Base-by-base conservation (phyloP, 805 yeast genomes). In the Sugiyamaella valdiviana region DNA sequence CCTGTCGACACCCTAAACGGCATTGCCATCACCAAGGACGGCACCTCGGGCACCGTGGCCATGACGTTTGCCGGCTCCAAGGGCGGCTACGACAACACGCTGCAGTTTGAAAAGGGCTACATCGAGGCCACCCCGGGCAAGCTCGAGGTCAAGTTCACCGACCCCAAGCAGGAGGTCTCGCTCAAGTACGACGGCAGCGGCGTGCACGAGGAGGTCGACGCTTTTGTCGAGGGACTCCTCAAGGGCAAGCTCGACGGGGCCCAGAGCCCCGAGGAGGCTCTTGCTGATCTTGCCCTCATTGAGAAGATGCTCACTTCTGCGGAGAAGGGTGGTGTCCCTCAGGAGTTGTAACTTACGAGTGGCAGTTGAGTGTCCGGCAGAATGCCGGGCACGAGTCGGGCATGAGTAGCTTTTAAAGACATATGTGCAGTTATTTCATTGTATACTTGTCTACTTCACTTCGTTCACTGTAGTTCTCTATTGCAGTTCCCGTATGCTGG, bases 1-100 rank as follows among this genome's bases (percentile, higher is more conserved):
- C 55, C 55, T 20, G 56, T 52, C 2, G 57, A 54, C 42, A 52
- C 56, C 15, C 49, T 54, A 20, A 45, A 54, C 24, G 51, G 50
- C 1, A 43, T 47, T 26, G 32, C 35, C n/a, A 17, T 43, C 32
- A 37, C 51, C 19, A 35, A 40, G 17, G 47, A 45, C 41, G 55
- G 55, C n/a, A 39, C 53, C n/a, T 29, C 44, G 17, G 57, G 57
- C 3, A 47, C 55, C 22, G 42, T 56, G 19, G 38, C 54, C 45
- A 46, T 56, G 38, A 52, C 58, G 9, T 56, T 55, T 42, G 56
- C 59, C 15, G 44, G 48, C 19, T 19, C 51, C 16, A 44, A 41
- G 39, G 39, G 45, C 12, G 49, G 45, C n/a, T 44, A 45, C 41
- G 49, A 52, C 17, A 29, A 48, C 36, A 48, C 52, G 20, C 48